Percentiles rank a stretch among this genome's conserved stretches.
Conservation (phyloP, 2,329 filamentous ascomycete species). For the Exserohilum turcica region DNA sequence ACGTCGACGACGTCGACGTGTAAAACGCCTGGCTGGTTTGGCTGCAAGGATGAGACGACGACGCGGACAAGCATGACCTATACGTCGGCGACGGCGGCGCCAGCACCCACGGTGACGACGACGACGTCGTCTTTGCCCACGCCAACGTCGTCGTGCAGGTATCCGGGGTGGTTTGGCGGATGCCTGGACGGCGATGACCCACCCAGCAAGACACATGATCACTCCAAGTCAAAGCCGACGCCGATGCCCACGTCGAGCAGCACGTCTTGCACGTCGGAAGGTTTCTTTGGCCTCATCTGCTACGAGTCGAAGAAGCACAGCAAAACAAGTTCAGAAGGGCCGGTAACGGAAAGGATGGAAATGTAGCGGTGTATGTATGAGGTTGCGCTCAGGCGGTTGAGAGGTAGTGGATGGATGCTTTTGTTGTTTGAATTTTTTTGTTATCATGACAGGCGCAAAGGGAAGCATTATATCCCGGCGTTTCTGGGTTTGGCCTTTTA, state of each 20-base stretch:
- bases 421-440: neutral
- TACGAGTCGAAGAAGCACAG: constrained; percentile 24
- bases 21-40: constrained; percentile 67
- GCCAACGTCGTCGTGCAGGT: constrained; percentile 49
- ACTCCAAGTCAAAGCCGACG: constrained; percentile 13
- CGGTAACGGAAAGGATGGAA: constrained; percentile 33
- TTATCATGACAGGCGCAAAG: constrained; percentile 1
- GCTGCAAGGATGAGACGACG: constrained; percentile 62
- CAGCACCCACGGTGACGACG: constrained; percentile 36
- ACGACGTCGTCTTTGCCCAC: constrained; percentile 41
- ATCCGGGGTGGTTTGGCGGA: constrained; percentile 55
- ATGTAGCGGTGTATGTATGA: constrained; percentile 19
- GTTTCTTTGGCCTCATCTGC: constrained; percentile 41
- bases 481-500: neutral
- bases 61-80: constrained; percentile 35
- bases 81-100: constrained; percentile 30
- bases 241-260: constrained; percentile 18
- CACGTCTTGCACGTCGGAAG: constrained; percentile 34
- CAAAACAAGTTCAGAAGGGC: constrained; percentile 7
- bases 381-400: neutral
- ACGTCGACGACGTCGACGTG: constrained; percentile 48
- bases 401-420: neutral
- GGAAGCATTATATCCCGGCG: constrained; percentile 18
- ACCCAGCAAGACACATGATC: constrained; percentile 36
- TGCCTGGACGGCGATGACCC: constrained; percentile 57